Conservation (phyloP, 2,329 filamentous ascomycete species). For the Penicillium sp. region DNA sequence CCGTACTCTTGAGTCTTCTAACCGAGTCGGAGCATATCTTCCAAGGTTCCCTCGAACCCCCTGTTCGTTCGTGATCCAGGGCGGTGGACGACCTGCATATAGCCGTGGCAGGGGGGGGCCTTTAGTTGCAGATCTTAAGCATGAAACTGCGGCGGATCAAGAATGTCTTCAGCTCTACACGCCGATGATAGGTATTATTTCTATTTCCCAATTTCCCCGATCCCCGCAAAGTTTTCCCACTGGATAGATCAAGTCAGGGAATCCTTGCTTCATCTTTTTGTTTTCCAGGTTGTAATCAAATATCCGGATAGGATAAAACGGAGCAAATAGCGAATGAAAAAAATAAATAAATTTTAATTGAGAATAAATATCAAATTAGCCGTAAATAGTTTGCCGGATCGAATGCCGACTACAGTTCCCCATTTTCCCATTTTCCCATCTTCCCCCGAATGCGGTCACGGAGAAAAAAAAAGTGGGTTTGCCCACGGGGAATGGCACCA, state of each 20-base stretch:
- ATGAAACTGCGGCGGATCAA: conserved; percentile 2
- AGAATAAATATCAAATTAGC: neutral
- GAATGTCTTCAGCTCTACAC: neutral
- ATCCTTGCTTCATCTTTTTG: neutral
- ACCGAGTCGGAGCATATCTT: neutral
- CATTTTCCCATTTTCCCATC: too few relatives aligned
- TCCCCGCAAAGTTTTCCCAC: neutral
- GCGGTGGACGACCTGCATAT: conserved; percentile 16
- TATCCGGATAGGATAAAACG: neutral
- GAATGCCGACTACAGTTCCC: neutral
- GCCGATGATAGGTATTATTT: neutral
- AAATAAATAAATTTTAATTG: too few relatives aligned
- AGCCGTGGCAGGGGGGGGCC: conserved; percentile 11
- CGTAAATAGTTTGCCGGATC: neutral
- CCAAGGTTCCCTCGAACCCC: neutral
- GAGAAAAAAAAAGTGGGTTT: conserved; percentile 2
- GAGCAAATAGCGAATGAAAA: neutral
- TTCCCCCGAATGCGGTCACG: neutral
- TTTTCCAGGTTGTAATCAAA: neutral
- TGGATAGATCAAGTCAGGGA: neutral
- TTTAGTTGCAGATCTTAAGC: conserved; percentile 25
- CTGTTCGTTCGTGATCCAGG: conserved; percentile 3
- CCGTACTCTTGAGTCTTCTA: neutral
- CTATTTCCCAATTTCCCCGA: neutral
- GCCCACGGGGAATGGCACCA: conserved; percentile 24